Percentiles rank a stretch among this genome's conserved stretches.
These are phyloP conservation scores for Neofusicoccum sp. DNA, from an alignment of 2,329 filamentous ascomycete species.

Conservation along the genomic window DNA sequence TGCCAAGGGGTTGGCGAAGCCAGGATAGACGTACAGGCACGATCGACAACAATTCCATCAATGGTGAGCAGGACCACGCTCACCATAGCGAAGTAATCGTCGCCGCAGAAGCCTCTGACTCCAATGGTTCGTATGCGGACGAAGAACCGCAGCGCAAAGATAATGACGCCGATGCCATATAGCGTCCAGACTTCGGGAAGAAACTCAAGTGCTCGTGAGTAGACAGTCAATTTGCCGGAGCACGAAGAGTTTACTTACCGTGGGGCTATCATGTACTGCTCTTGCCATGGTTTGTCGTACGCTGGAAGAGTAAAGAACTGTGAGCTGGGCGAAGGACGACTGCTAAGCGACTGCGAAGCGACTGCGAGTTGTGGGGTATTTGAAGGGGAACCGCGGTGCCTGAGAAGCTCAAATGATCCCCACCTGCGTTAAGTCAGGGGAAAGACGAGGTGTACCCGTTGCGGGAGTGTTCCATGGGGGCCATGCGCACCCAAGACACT, in stretches of 20 bases:
- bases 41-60: neutral
- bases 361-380: too few species aligned
- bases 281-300: too few species aligned
- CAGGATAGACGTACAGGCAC: neutral
- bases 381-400: too few species aligned
- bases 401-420: too few species aligned
- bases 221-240: too few species aligned
- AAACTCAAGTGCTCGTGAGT: too few species aligned
- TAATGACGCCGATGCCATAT: conserved; percentile 31
- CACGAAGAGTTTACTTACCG: too few species aligned
- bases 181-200: too few species aligned
- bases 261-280: too few species aligned
- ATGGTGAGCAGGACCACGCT: neutral
- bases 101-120: conserved; percentile 39
- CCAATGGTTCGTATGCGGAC: conserved; percentile 45
- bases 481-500: neutral
- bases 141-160: conserved; percentile 38
- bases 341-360: too few species aligned
- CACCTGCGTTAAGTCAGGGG: neutral
- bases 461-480: neutral
- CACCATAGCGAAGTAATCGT: conserved; percentile 42
- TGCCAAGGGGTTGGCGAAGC: neutral
- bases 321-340: too few species aligned
- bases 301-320: too few species aligned
- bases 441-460: neutral